Percentiles rank a stretch among this genome's conserved stretches.
These are phyloP conservation scores for Logfia minima DNA, from an alignment of 129 eudicot genomes.

Conservation along the genomic window DNA sequence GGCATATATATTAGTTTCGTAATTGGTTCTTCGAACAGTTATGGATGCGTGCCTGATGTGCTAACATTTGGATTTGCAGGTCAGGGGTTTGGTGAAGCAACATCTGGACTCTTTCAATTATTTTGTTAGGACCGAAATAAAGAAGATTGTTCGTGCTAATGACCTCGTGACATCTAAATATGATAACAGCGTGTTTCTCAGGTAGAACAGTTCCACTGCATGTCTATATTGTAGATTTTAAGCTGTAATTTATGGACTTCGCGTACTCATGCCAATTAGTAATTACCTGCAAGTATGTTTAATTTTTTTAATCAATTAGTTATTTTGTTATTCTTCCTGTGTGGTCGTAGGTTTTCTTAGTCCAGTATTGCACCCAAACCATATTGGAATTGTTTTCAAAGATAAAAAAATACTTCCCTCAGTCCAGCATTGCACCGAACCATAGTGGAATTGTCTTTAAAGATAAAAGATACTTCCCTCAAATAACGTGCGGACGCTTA, in stretches of 20 bases:
- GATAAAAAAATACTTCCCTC: not conserved
- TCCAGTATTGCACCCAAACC: not conserved
- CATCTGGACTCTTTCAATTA: constrained; percentile 87
- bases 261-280: constrained; percentile 6
- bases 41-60: not conserved
- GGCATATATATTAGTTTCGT: not conserved
- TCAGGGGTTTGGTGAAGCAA: constrained; percentile 87
- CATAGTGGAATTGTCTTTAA: not conserved
- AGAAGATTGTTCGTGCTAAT: constrained; percentile 78
- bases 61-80: constrained; percentile 44
- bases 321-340: not conserved
- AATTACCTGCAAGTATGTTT: constrained; percentile 8
- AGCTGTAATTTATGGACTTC: constrained; percentile 15
- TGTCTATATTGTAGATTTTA: constrained; percentile 6
- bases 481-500: not conserved
- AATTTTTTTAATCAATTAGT: not conserved
- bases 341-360: not conserved
- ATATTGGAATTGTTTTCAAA: not conserved
- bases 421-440: not conserved
- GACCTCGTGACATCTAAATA: constrained; percentile 36
- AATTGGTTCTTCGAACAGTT: not conserved
- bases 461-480: not conserved
- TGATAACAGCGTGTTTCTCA: constrained; percentile 56
- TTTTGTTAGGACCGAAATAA: constrained; percentile 63
- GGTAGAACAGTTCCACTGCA: constrained; percentile 34